Base-by-base conservation (phyloP, 2,329 filamentous ascomycete species). In the Keithomyces neogunnii region DNA sequence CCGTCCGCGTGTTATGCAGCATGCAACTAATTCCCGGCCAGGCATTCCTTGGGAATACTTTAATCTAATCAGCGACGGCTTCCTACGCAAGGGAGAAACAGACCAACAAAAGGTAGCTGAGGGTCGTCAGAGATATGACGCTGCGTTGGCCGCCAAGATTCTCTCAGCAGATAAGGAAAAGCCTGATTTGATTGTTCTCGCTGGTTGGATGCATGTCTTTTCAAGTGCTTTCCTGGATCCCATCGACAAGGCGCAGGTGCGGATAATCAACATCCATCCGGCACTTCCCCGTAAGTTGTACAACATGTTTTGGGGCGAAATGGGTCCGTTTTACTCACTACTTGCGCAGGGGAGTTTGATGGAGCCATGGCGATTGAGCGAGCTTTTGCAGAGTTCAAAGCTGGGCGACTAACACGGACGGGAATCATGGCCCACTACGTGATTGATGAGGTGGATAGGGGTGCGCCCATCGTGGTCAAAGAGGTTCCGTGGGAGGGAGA, bases 341-440 rank as follows among this genome's bases (percentile, higher is more conserved):
- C 47, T 36, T 47, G 48, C 5, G 49, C 77, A 62, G 86, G 86
- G 1, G 78, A 83, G 60, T 91, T 89, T 63, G 86, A 91, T 58
- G 90, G 90, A 4, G 81, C 83, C 39, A 72, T 78, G 57, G 90
- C 89, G 13, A 95, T 96, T 59, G 81, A 86, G 60, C 76, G 88
- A 29, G 89, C 90, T 3, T 89, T 82, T 68, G 76, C 80, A 45
- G 89, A 88, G 52, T 90, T 87, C 64, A 68, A 83, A 63, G 71
- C 69, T 2, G 78, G 79, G 5, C 78, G 77, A 56, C 78, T 89
- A 8, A 79, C 84, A 60, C 78, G 76, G 57, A 95, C 90, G 0
- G 90, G 91, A 1, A 84, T 95, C 50, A 96, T 95, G 91, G 82
- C 89, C 13, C 90, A 96, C 70, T 85, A 91, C 68, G 89, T 95